phyloP scores from a whole-genome alignment of 352 stramenopile species.

The Pythium oligandrum region DNA sequence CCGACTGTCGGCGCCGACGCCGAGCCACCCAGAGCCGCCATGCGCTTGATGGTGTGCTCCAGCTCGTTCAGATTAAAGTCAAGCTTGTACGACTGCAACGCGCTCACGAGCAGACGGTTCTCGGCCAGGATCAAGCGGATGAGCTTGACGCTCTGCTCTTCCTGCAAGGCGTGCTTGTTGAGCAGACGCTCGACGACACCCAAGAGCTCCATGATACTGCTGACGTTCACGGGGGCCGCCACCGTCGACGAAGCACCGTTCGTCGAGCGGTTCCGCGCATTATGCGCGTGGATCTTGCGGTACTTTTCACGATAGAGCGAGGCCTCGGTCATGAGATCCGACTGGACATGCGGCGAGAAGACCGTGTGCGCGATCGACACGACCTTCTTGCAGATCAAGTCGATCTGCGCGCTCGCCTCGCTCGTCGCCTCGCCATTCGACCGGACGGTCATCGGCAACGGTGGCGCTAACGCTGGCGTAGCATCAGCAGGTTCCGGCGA shows the following conservation, averaged over 20 bases:
- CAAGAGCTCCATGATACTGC: conserved; percentile 47
- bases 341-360: conserved; percentile 53
- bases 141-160: conserved; percentile 44
- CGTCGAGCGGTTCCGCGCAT: background rate
- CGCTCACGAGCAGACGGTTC: conserved; percentile 48
- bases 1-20: conserved; percentile 5
- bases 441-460: conserved; percentile 2
- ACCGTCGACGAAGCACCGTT: background rate
- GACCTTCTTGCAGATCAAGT: conserved; percentile 52
- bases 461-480: no score
- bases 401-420: conserved; percentile 20
- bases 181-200: conserved; percentile 43
- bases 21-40: conserved; percentile 29
- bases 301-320: conserved; percentile 24
- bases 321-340: conserved; percentile 34
- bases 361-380: conserved; percentile 44
- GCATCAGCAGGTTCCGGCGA: background rate
- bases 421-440: conserved; percentile 8
- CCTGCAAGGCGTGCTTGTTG: conserved; percentile 50
- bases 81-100: conserved; percentile 44
- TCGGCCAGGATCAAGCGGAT: conserved; percentile 43
- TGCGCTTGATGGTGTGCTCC: conserved; percentile 44
- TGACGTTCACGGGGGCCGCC: conserved; percentile 9
- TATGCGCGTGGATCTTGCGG: conserved; percentile 1
- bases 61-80: conserved; percentile 40